These are phyloP conservation scores for Aspergillus niger DNA, from an alignment of 2,329 filamentous ascomycete species.

Conservation along the genomic window DNA sequence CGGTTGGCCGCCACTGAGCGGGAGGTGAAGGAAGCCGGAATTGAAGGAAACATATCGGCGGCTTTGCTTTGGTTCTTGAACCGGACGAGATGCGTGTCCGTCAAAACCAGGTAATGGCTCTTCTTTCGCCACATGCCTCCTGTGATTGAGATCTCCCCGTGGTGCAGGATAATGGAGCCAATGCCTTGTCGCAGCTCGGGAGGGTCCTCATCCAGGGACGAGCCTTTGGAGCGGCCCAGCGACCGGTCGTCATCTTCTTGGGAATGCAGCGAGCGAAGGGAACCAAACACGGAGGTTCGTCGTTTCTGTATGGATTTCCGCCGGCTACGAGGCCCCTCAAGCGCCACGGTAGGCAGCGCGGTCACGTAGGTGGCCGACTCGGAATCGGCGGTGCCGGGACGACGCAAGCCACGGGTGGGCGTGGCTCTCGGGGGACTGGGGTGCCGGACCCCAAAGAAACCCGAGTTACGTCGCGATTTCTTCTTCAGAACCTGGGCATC, in stretches of 20 bases:
- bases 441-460: slow-evolving; percentile 39
- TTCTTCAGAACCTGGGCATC: slow-evolving; percentile 37
- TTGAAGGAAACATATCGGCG: slow-evolving; percentile 61
- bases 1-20: slow-evolving; percentile 49
- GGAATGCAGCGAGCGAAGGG: slow-evolving; percentile 56
- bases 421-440: slow-evolving; percentile 28
- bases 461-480: slow-evolving; percentile 40
- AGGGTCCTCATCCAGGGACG: slow-evolving; percentile 49
- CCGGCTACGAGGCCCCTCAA: slow-evolving; percentile 38
- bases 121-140: slow-evolving; percentile 71
- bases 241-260: slow-evolving; percentile 56
- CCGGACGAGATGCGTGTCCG: slow-evolving; percentile 66
- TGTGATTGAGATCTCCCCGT: slow-evolving; percentile 71
- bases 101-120: slow-evolving; percentile 71
- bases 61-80: slow-evolving; percentile 70
- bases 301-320: slow-evolving; percentile 50
- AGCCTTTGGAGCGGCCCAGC: slow-evolving; percentile 53
- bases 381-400: slow-evolving; percentile 32
- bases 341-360: slow-evolving; percentile 24
- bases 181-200: slow-evolving; percentile 38
- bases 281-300: slow-evolving; percentile 61
- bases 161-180: slow-evolving; percentile 58
- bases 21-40: slow-evolving; percentile 42
- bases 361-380: slow-evolving; percentile 27
- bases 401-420: slow-evolving; percentile 26